These are phyloP conservation scores for Mycena indigotica DNA, from an alignment of 768 basidiomycete genomes.

Conservation along the genomic window DNA sequence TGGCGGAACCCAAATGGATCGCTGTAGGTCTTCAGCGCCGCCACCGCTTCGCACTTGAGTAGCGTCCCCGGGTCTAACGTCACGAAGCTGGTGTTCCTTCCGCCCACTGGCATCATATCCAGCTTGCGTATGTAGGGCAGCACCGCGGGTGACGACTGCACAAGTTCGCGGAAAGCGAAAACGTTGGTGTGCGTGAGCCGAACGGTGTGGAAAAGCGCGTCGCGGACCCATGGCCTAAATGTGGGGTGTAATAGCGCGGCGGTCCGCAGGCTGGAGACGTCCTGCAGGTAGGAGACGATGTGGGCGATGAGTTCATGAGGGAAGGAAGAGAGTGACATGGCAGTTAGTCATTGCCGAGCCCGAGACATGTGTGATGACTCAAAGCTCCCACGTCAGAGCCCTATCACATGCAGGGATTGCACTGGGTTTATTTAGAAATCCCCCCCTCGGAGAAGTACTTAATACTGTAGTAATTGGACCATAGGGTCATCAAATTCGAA, in stretches of 20 bases:
- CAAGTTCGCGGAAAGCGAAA: conserved; percentile 10
- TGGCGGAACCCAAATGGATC: background rate
- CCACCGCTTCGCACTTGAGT: background rate
- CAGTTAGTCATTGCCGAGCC: too few relatives aligned
- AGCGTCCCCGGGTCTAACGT: background rate
- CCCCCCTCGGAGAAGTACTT: too few relatives aligned
- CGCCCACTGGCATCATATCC: background rate
- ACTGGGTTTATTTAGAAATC: too few relatives aligned
- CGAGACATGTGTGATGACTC: too few relatives aligned
- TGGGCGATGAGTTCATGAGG: conserved; percentile 18
- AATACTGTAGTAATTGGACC: too few relatives aligned
- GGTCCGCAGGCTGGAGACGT: conserved; percentile 3
- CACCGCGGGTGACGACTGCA: conserved; percentile 6
- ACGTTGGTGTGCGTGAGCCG: conserved; percentile 14
- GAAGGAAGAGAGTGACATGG: too few relatives aligned
- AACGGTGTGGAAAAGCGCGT: conserved; percentile 10
- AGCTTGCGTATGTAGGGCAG: conserved; percentile 7
- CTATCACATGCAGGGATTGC: too few relatives aligned
- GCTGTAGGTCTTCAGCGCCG: background rate
- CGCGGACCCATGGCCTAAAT: conserved; percentile 7
- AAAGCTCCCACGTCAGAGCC: too few relatives aligned
- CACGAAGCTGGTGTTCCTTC: too few relatives aligned
- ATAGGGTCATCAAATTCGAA: too few relatives aligned
- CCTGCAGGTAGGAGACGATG: conserved; percentile 8
- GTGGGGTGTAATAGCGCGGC: conserved; percentile 10